Percentiles rank a stretch among this genome's conserved stretches.
phyloP scores from a whole-genome alignment of 129 eudicot genomes.

The Smallanthus sonchifolius region DNA sequence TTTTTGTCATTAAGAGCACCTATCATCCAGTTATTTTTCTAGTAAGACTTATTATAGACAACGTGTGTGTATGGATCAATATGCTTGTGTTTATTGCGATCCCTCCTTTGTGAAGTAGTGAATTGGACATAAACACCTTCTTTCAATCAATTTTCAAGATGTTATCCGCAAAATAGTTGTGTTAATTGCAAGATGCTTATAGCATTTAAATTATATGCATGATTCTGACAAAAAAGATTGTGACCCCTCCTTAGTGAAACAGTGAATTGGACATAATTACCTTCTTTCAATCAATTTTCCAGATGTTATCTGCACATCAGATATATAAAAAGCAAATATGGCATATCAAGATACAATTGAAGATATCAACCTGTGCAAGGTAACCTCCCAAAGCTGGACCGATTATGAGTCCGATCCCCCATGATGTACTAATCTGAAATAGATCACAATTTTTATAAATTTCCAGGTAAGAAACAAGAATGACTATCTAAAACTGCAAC shows the following conservation, averaged over 20 bases:
- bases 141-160: neutral
- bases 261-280: neutral
- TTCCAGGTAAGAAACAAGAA: neutral
- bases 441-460: neutral
- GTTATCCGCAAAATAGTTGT: neutral
- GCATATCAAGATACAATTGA: conserved; percentile 1
- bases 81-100: neutral
- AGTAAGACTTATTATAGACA: neutral
- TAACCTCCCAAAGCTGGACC: conserved; percentile 97
- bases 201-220: neutral
- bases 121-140: neutral
- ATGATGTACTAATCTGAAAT: conserved; percentile 71
- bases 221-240: neutral
- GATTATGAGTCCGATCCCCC: conserved; percentile 85
- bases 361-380: conserved; percentile 70
- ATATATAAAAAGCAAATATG: neutral
- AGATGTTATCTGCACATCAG: neutral
- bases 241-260: neutral
- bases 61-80: no score
- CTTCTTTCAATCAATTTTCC: neutral
- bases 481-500: neutral
- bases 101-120: neutral
- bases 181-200: neutral
- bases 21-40: neutral
- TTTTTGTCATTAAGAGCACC: neutral